Base-by-base conservation (phyloP, 352 stramenopile species). In the Elongisporangium undulatum region DNA sequence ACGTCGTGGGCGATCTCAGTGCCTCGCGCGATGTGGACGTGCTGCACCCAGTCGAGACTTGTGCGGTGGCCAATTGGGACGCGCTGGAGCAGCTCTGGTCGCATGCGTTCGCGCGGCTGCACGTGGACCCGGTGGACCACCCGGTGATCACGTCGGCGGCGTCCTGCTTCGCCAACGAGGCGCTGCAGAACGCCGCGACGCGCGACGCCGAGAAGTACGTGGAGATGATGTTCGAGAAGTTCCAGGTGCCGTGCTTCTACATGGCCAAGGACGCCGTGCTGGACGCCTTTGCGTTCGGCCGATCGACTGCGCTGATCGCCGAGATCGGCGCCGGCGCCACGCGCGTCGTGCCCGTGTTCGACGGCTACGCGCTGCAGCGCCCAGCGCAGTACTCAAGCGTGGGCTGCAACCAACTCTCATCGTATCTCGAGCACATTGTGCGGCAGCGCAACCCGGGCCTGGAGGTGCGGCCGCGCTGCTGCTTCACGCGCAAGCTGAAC, bases 141-240 rank as follows among this genome's bases (percentile, higher is more conserved):
- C 84, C 88, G 5, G 80, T 94, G 34, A 88, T 96, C 67, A 79
- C 85, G 3, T 89, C 82, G 5, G 67, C 72, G 16, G 78, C 87
- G 20, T 80, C 85, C 10, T 93, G 87, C 61, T 92, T 89, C 61
- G 79, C 77, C 51, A 91, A 78, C 62, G 84, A 89, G 54, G 79
- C 75, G 59, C 67, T 86, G 57, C 72, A 78, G 38, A 85, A 74
- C 49, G 75, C 77, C 2, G 76, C 72, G 13, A 67, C 73, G 20
- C 64, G 72, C n/a, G 86, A 94, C 59, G 68, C 72, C 22, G 76
- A 89, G 21, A 89, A 90, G 64, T 94, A 95, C 69, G 66, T 92
- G 62, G 84, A 96, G 72, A 82, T 98, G 64, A 95, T 98, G 77
- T 97, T 98, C 61, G 93, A 98, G 68, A 92, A 72, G 55, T 97